A percentile compares a stretch with the other conserved stretches of the same genome.
These are phyloP conservation scores for Aspergillus niger DNA, from an alignment of 2,329 filamentous ascomycete genomes.

Conservation along the genomic window DNA sequence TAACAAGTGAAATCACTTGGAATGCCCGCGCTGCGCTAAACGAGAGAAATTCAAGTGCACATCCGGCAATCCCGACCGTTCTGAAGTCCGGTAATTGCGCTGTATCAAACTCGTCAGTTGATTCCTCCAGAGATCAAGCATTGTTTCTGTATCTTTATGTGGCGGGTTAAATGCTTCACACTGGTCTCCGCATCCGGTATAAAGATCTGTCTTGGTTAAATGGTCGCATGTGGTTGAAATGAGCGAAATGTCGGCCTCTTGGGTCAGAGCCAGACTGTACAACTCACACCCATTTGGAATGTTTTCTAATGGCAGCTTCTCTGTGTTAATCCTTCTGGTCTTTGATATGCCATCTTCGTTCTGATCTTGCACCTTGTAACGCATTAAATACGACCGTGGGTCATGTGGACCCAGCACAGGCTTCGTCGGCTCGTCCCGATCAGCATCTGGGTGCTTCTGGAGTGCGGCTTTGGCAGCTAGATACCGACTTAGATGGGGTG, in stretches of 20 bases:
- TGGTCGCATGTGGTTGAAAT: slow-evolving; percentile 9
- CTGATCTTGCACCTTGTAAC: slow-evolving; percentile 13
- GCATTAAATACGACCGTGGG: slow-evolving; percentile 36
- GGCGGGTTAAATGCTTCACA: slow-evolving; percentile 15
- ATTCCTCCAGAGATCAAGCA: slow-evolving; percentile 21
- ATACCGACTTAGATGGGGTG: slow-evolving; percentile 36
- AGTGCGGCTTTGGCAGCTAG: slow-evolving; percentile 33
- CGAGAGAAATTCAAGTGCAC: slow-evolving; percentile 24
- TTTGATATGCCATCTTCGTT: not conserved
- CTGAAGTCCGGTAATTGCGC: slow-evolving; percentile 20
- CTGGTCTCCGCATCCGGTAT: slow-evolving; percentile 17
- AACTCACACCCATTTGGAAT: slow-evolving; percentile 29
- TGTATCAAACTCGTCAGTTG: slow-evolving; percentile 21
- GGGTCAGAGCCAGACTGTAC: slow-evolving; percentile 24
- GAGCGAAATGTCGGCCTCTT: slow-evolving; percentile 4
- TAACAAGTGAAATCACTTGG: not conserved
- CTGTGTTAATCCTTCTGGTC: slow-evolving; percentile 20
- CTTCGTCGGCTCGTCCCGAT: not conserved
- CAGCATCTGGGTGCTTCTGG: not conserved
- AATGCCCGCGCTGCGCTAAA: not conserved
- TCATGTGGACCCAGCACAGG: slow-evolving; percentile 26
- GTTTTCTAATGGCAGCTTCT: slow-evolving; percentile 33
- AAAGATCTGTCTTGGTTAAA: slow-evolving; percentile 23
- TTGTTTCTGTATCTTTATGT: slow-evolving; percentile 4
- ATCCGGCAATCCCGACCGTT: not conserved